Base-by-base conservation (phyloP, 2,329 filamentous ascomycete genomes). In the Fusarium miscanthi region DNA sequence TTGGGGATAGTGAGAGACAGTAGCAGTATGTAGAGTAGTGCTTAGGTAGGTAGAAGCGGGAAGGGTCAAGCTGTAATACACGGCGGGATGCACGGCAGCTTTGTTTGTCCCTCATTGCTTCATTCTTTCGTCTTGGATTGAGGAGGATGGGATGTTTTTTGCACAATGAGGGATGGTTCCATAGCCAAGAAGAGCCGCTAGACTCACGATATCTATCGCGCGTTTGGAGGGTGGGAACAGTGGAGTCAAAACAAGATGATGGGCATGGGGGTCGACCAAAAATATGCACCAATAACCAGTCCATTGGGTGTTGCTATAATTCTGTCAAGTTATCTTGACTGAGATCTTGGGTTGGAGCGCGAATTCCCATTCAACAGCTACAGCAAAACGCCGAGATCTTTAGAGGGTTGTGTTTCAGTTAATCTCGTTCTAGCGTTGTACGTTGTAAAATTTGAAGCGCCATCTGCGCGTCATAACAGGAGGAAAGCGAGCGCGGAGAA, bases 181-280 rank as follows among this genome's bases (percentile, higher is more conserved):
- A 72, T 70, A 31, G 51, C 51, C 51, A 42, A 46, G 42, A 45
- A 25, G 41, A 70, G 49, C 51, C 65, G 60, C 70, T 73, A 67
- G 66, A 49, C 41, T 73, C 61, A 46, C 30, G 42, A 70, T 63
- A 70, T 70, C 62, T 58, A 70, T 73, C 66, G 70, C 60, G 70
- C 69, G 65, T 59, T 56, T 72, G 27, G 43, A 56, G 53, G 61
- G 70, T 72, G 70, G 70, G n/a, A 56, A 72, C 48, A 13, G 70
- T 72, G 70, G 70, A 72, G 65, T 59, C 52, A 59, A 66, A 60
- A 69, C 69, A 72, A 73, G 69, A 65, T 72, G 69, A 72, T 61
- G 56, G 43, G 45, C 42, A 70, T 70, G 67, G 59, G 66, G 52
- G 53, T 52, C 54, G 33, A 59, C 54, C 49, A 68, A 38, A 70